Evolutionary conservation across 345 rosid genomes (phyloP).

Genomic region (Brassica cretica): DNA sequence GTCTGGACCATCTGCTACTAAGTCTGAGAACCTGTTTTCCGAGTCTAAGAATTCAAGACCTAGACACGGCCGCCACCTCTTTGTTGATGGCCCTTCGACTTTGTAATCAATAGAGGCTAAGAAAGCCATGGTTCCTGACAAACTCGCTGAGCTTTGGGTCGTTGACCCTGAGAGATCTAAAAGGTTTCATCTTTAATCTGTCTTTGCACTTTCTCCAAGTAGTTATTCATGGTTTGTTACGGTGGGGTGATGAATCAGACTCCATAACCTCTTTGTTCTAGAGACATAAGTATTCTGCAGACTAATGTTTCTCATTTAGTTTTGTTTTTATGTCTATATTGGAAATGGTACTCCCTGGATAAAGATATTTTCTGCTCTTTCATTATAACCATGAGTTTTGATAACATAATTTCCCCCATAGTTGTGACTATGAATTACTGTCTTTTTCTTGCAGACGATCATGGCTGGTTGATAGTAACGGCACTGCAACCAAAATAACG

Average conservation of each 20-base stretch:
- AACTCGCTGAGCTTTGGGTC: slow-evolving; percentile 82
- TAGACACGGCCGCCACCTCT: slow-evolving; percentile 76
- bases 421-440: not conserved
- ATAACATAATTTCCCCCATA: not conserved
- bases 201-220: not conserved
- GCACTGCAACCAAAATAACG: slow-evolving; percentile 82
- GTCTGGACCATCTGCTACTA: slow-evolving; percentile 41
- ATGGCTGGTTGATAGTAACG: slow-evolving; percentile 80
- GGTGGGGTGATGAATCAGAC: no score
- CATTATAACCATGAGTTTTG: not conserved
- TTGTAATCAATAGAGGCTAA: slow-evolving; percentile 75
- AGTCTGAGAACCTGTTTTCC: slow-evolving; percentile 37
- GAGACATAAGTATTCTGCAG: not conserved
- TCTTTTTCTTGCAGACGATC: slow-evolving; percentile 48
- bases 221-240: not conserved
- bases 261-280: no score
- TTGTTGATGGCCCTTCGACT: slow-evolving; percentile 63
- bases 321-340: not conserved
- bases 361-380: not conserved
- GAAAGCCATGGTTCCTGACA: slow-evolving; percentile 94
- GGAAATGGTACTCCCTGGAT: not conserved
- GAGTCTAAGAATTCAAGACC: slow-evolving; percentile 35
- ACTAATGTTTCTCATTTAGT: not conserved
- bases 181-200: slow-evolving; percentile 49
- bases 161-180: slow-evolving; percentile 85